phyloP scores from a whole-genome alignment of 805 yeast genomes.

The Hermanozyma aechmeae region DNA sequence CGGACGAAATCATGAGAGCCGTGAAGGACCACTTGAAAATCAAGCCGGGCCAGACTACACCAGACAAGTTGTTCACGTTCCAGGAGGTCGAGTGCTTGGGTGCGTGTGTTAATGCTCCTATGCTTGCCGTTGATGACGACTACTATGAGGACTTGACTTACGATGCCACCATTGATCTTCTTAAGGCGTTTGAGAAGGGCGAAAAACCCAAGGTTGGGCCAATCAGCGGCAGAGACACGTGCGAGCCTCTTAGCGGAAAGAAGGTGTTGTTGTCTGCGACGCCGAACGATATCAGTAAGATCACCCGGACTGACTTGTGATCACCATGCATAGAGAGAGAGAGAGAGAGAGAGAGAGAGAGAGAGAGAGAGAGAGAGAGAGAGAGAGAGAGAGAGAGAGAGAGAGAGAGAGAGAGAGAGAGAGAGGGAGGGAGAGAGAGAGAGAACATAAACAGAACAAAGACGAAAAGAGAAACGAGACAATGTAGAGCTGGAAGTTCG shows the following conservation, averaged over 20 bases:
- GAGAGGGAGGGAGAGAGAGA: no score
- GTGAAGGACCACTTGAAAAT: slow-evolving; percentile 50
- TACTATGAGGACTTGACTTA: slow-evolving; percentile 74
- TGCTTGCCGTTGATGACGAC: slow-evolving; percentile 78
- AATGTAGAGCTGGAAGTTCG: no score
- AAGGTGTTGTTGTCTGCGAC: slow-evolving; percentile 50
- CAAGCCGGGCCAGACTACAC: slow-evolving; percentile 71
- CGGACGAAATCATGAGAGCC: slow-evolving; percentile 70
- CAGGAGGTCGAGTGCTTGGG: slow-evolving; percentile 90
- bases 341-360: no score
- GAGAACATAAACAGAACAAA: no score
- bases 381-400: no score
- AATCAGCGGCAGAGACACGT: slow-evolving; percentile 53
- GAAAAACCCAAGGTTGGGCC: slow-evolving; percentile 63
- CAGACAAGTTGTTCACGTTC: slow-evolving; percentile 66
- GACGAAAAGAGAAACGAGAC: no score
- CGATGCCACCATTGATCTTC: slow-evolving; percentile 49
- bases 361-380: no score
- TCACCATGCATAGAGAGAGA: no score
- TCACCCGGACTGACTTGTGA: slow-evolving; percentile 66
- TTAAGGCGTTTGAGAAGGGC: slow-evolving; percentile 58
- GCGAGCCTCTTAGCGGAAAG: slow-evolving; percentile 71
- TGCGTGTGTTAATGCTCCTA: slow-evolving; percentile 88
- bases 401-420: no score
- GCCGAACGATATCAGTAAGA: slow-evolving; percentile 60